Evolutionary conservation across 1,284 basidiomycete species (phyloP).

Genomic region (Moesziomyces aphidis): DNA sequence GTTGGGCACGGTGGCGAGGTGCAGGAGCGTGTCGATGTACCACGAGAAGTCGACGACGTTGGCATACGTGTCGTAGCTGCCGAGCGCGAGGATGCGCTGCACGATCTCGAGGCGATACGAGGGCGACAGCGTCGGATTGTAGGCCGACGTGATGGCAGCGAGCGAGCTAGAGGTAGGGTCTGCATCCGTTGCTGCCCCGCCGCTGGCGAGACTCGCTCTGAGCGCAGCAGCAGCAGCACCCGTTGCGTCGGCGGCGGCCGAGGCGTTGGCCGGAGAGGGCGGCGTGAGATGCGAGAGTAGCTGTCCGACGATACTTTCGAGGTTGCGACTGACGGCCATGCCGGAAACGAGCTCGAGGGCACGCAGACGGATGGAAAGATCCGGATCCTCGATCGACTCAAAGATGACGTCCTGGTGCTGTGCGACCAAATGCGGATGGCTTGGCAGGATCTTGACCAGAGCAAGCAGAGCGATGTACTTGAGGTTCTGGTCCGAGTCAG

Average conservation of each 20-base stretch:
- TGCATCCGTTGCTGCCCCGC: constrained; percentile 49
- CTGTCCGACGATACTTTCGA: constrained; percentile 88
- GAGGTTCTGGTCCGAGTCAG: constrained; percentile 96
- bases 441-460: constrained; percentile 93
- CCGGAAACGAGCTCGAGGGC: constrained; percentile 92
- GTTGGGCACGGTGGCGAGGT: constrained; percentile 79
- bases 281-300: constrained; percentile 84
- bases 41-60: constrained; percentile 94
- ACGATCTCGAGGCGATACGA: constrained; percentile 86
- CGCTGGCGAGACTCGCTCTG: constrained; percentile 70
- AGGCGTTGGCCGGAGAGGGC: constrained; percentile 67
- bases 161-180: constrained; percentile 40
- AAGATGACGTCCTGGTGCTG: constrained; percentile 93
- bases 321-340: constrained; percentile 84
- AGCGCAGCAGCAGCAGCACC: constrained; percentile 70
- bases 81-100: constrained; percentile 83
- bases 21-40: constrained; percentile 80
- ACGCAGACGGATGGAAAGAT: constrained; percentile 93
- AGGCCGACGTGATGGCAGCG: constrained; percentile 42
- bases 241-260: constrained; percentile 38
- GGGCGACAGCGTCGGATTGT: constrained; percentile 71
- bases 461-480: constrained; percentile 92
- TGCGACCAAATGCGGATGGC: constrained; percentile 88
- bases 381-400: constrained; percentile 88
- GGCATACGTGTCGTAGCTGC: constrained; percentile 83